Evolutionary conservation across 139 green algal species (phyloP).

Genomic region (Chlorokybus atmophyticus): DNA sequence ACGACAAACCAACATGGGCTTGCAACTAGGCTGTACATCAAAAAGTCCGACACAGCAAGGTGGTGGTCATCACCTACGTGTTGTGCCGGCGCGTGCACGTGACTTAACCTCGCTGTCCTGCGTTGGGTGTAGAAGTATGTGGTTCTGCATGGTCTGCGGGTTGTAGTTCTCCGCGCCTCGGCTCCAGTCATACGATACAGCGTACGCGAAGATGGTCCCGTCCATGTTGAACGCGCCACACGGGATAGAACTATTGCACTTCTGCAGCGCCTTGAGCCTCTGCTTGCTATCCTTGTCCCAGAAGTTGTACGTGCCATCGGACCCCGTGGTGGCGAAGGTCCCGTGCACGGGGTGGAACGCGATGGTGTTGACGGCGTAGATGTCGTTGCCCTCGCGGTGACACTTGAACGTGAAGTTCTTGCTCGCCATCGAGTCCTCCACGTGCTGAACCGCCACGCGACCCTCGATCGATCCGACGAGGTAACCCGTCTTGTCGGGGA

Average conservation of each 20-base stretch:
- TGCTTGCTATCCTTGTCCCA: constrained; percentile 99
- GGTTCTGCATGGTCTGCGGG: constrained; percentile 48
- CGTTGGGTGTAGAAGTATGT: constrained; percentile 74
- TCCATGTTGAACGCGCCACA: constrained; percentile 73
- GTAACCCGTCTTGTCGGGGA: constrained; percentile 82
- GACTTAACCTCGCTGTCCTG: too few relatives aligned
- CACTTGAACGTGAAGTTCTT: constrained; percentile 93
- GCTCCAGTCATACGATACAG: constrained; percentile 79
- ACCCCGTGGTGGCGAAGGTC: constrained; percentile 83
- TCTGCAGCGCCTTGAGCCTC: constrained; percentile 78
- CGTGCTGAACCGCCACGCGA: constrained; percentile 88
- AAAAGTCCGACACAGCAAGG: too few relatives aligned
- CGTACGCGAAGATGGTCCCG: constrained; percentile 82
- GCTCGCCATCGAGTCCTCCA: constrained; percentile 59
- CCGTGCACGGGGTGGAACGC: constrained; percentile 75
- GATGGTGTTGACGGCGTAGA: constrained; percentile 92
- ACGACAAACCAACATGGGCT: too few relatives aligned
- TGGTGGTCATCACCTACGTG: too few relatives aligned
- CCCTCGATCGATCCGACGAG: constrained; percentile 83
- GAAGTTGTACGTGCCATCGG: constrained; percentile 92
- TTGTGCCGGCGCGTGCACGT: too few relatives aligned
- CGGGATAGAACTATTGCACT: constrained; percentile 60
- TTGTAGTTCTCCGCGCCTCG: constrained; percentile 58
- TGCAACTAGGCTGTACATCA: too few relatives aligned
- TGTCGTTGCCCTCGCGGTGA: constrained; percentile 70